Percentiles rank a stretch among this genome's conserved stretches.
phyloP scores from a whole-genome alignment of 2,329 filamentous ascomycete species.

The Aschersonia sp. region DNA sequence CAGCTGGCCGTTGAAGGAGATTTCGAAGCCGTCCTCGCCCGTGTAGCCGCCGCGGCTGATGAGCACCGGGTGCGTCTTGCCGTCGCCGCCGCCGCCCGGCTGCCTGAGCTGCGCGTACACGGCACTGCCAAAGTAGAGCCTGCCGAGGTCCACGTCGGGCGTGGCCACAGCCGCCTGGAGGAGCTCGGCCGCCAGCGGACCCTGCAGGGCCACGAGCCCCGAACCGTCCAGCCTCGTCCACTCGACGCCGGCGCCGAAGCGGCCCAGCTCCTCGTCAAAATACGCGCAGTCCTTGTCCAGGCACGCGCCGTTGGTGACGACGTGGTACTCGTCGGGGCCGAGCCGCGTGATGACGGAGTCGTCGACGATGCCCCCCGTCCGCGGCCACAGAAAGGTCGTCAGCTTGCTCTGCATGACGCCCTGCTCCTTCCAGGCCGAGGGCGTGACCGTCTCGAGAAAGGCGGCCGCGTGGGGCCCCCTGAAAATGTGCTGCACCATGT shows the following conservation, averaged over 20 bases:
- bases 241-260: constrained; percentile 36
- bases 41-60: constrained; percentile 90
- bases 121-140: constrained; percentile 71
- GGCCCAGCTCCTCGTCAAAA: constrained; percentile 52
- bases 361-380: constrained; percentile 82
- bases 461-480: constrained; percentile 64
- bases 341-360: constrained; percentile 83
- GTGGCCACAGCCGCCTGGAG: constrained; percentile 47
- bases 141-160: constrained; percentile 39
- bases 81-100: constrained; percentile 23
- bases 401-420: constrained; percentile 59
- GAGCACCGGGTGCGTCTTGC: constrained; percentile 29
- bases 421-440: constrained; percentile 53
- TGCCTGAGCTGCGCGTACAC: constrained; percentile 51
- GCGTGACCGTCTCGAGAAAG: constrained; percentile 76
- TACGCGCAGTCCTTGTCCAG: constrained; percentile 77
- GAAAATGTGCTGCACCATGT: constrained; percentile 90
- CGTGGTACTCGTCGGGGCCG: constrained; percentile 63
- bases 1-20: constrained; percentile 51
- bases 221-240: constrained; percentile 60
- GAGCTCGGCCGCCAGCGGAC: constrained; percentile 59
- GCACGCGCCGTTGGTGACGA: constrained; percentile 91
- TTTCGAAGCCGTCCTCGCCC: constrained; percentile 95
- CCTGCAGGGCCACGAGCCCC: constrained; percentile 80
- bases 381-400: constrained; percentile 67